phyloP scores from a whole-genome alignment of 2,329 filamentous ascomycete species.

The Penicillium sp. region DNA sequence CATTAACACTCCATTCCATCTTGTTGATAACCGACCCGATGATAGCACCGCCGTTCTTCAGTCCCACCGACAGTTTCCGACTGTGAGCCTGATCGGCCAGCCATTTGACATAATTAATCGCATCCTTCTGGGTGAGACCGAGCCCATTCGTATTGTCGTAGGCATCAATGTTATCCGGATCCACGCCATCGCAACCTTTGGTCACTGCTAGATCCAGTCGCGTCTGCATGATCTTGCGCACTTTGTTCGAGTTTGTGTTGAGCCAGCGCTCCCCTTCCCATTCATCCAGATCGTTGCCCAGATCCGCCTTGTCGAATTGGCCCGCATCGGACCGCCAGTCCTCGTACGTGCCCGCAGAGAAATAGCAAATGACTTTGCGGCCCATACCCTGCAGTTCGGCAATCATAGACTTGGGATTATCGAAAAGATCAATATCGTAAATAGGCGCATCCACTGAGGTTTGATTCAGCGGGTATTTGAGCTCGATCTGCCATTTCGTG shows the following conservation, averaged over 20 bases:
- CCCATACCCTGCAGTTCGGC: constrained; percentile 45
- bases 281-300: constrained; percentile 54
- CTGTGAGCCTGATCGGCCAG: constrained; percentile 51
- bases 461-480: constrained; percentile 41
- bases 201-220: constrained; percentile 54
- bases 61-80: constrained; percentile 55
- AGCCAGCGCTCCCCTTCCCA: constrained; percentile 66
- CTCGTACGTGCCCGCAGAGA: constrained; percentile 66
- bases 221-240: constrained; percentile 59
- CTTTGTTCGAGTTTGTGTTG: constrained; percentile 51
- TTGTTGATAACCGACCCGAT: constrained; percentile 47
- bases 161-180: constrained; percentile 66
- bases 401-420: constrained; percentile 47
- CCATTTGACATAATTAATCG: constrained; percentile 56
- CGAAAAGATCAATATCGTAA: constrained; percentile 59
- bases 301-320: constrained; percentile 51
- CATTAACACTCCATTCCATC: constrained; percentile 63
- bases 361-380: constrained; percentile 67
- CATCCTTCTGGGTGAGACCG: constrained; percentile 51
- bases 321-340: constrained; percentile 54
- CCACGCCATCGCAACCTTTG: constrained; percentile 63
- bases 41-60: constrained; percentile 63
- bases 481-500: constrained; percentile 58
- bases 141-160: constrained; percentile 62
- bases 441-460: constrained; percentile 49